phyloP scores from a whole-genome alignment of 2,329 filamentous ascomycete genomes.

The Colletotrichum sp. region DNA sequence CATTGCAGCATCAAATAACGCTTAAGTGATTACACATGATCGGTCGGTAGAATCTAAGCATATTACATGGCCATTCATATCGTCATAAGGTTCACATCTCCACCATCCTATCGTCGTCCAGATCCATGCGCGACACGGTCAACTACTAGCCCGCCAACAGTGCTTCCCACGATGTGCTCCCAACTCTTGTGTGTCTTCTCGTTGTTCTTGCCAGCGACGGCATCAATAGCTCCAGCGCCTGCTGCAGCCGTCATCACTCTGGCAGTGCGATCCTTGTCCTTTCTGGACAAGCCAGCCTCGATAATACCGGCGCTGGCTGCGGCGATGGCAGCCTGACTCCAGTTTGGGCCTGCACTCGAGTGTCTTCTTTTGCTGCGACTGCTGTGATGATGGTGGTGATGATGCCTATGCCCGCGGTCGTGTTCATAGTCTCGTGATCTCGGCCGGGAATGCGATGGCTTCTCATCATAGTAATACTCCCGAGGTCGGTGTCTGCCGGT shows the following conservation, averaged over 20 bases:
- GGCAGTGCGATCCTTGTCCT: background rate
- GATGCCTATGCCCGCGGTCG: background rate
- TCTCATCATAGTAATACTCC: background rate
- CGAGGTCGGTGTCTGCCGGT: background rate
- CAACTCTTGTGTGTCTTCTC: background rate
- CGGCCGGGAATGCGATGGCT: background rate
- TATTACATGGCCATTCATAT: background rate
- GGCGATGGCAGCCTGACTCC: conserved; percentile 5
- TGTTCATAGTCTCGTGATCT: background rate
- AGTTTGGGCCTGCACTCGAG: background rate
- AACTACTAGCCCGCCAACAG: background rate
- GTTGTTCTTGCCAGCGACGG: background rate
- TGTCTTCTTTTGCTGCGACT: background rate
- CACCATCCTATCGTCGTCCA: background rate
- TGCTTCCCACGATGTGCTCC: conserved; percentile 1
- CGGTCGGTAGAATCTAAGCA: background rate
- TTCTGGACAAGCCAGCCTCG: background rate
- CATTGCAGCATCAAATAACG: background rate
- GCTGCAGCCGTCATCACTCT: conserved; percentile 10
- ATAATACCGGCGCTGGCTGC: conserved; percentile 11
- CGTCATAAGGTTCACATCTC: rapidly evolving
- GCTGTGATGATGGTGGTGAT: background rate
- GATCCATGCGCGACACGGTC: conserved; percentile 6
- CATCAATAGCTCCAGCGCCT: conserved; percentile 1
- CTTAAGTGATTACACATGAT: background rate